Evolutionary conservation across 345 rosid species (phyloP), one percentile per base, ranked within the genome.

Genomic region (Pelargonium nanum): DNA sequence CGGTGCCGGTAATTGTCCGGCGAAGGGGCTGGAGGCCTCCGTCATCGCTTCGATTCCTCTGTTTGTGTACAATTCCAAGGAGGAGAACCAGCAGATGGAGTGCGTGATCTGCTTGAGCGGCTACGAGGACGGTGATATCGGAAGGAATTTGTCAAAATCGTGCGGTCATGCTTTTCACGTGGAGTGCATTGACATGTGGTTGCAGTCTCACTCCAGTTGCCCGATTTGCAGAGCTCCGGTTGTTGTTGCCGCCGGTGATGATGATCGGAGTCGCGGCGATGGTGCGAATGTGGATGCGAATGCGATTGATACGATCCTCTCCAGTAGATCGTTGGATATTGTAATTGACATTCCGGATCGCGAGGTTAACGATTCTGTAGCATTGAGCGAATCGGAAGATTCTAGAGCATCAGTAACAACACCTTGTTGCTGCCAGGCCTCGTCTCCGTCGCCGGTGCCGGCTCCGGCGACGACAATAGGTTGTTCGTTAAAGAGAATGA

Each of bases 181-280:
- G 21, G 88, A 84, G 61, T 91, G 96, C 59, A 81, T 91, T 44
- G 96, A 88, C 24, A 88, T 75, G 84, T 91, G 97, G 97, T 62
- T 91, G 60, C 69, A 72, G 22, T 85, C 88, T 61, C 88, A 86
- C 61, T 62, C 48, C 48, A 40, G 1, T 12, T 40, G 48, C 48
- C 48, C 48, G 16, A 40, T 40, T 17, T 40, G 48, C 48, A 40
- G 48, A 40, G 9, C 48, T 40, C 48, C 48, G 48, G 48, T 40
- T 40, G 15, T 40, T 40, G 15, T 40, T 15, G 3, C 48, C 48
- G 45, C 4, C 45, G 45, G 12, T 10, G 7, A 34, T 10, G 45
- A 34, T 10, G n/a, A n/a, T n/a, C n/a, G n/a, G n/a, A n/a, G n/a
- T n/a, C n/a, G n/a, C n/a, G n/a, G n/a, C n/a, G n/a, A n/a, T n/a